These are phyloP conservation scores for Potentilla sterilis DNA, from an alignment of 306 rosid genomes.

Conservation along the genomic window DNA sequence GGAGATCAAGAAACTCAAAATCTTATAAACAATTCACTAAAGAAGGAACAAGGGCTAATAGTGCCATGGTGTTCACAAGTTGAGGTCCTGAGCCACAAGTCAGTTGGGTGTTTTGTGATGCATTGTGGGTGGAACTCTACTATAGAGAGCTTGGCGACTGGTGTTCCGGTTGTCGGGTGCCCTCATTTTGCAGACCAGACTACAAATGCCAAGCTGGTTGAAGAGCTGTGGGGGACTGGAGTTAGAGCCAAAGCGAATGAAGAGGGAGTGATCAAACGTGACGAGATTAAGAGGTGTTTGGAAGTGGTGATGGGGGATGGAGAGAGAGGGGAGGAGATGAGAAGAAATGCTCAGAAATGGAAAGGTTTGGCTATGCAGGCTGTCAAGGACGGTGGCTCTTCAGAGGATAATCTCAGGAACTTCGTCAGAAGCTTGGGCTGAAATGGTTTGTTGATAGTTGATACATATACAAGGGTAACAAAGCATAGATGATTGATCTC, in stretches of 20 bases:
- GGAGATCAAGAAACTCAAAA: constrained; percentile 11
- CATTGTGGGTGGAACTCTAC: constrained; percentile 70
- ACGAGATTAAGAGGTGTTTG: constrained; percentile 50
- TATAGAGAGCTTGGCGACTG: constrained; percentile 38
- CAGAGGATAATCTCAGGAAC: constrained; percentile 13
- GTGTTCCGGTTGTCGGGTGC: constrained; percentile 51
- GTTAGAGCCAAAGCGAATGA: constrained; percentile 34
- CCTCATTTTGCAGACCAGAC: constrained; percentile 57
- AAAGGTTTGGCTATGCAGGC: constrained; percentile 26
- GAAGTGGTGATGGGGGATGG: constrained; percentile 44
- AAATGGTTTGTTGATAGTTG: not conserved
- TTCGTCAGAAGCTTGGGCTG: constrained; percentile 1
- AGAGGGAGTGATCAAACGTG: constrained; percentile 35
- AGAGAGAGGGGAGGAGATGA: constrained; percentile 25
- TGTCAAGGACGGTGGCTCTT: constrained; percentile 30
- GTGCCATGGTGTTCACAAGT: constrained; percentile 56
- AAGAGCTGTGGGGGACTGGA: constrained; percentile 47
- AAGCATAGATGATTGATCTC: not conserved
- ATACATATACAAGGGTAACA: not conserved
- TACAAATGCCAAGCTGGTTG: constrained; percentile 48
- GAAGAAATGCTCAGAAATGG: constrained; percentile 36
- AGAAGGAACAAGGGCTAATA: constrained; percentile 38
- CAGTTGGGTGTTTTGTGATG: constrained; percentile 47
- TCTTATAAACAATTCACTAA: not conserved
- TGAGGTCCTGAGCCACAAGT: constrained; percentile 41